Evolutionary conservation across 495 filamentous ascomycete species (phyloP).

Genomic region (Trichoderma reesei): DNA sequence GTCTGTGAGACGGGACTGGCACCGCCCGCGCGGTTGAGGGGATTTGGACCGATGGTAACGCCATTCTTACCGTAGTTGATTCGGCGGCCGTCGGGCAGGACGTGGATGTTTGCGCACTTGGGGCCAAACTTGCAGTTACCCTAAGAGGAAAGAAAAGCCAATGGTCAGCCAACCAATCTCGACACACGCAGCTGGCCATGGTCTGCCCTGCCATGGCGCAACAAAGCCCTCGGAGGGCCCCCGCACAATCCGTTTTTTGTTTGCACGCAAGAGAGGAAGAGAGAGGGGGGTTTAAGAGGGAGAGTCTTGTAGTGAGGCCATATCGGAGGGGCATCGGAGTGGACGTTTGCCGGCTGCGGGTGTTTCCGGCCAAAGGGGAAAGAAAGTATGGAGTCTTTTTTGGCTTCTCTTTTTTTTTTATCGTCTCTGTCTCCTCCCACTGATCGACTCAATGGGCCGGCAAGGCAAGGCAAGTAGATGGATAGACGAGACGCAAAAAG

Average conservation of each 20-base stretch:
- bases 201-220: not conserved
- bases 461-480: not conserved
- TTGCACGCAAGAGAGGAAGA: too few relatives aligned
- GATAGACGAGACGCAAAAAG: too few relatives aligned
- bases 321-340: not conserved
- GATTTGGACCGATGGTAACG: constrained; percentile 37
- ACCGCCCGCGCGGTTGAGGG: constrained; percentile 52
- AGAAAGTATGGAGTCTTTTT: not conserved
- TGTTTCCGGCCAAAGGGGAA: not conserved
- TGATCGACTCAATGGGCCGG: not conserved
- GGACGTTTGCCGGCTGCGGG: not conserved
- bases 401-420: not conserved
- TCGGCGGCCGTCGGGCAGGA: constrained; percentile 84
- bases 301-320: not conserved
- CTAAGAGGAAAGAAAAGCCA: constrained; percentile 37
- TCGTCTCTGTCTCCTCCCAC: not conserved
- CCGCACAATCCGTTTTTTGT: too few relatives aligned
- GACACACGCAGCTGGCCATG: not conserved
- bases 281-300: not conserved
- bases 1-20: constrained; percentile 37
- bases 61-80: constrained; percentile 62
- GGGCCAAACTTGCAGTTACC: constrained; percentile 98
- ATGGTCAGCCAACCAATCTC: constrained; percentile 5
- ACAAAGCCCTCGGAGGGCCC: too few relatives aligned
- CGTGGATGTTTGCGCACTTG: constrained; percentile 93